Evolutionary conservation across 768 basidiomycete species (phyloP), one percentile per base, ranked within the genome.

Genomic region (Polyporus arcularius): DNA sequence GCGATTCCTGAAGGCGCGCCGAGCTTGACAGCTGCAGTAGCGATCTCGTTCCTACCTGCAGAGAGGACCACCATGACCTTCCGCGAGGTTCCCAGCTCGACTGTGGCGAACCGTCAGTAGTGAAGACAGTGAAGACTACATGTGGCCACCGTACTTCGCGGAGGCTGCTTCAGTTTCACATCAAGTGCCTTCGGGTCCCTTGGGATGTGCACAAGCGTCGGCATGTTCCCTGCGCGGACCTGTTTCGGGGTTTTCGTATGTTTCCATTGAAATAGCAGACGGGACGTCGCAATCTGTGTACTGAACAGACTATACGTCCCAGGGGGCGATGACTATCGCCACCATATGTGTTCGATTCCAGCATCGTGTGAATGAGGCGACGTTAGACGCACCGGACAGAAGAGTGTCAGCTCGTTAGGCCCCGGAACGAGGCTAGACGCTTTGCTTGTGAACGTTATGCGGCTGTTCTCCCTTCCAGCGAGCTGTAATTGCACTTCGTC

Each of bases 261-360:
- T 77, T 76, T 77, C 82, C 87, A 89, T 68, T 90, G 87, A 47
- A 96, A 79, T 48, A 81, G 75, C 15, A 95, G 78, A 32, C 80
- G 82, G 4, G 87, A 81, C 58, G 90, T 75, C 15, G 81, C 83
- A 26, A 90, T 77, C 72, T 92, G 87, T 15, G 82, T 88, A 39
- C 79, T 79, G 38, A 92, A 89, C 28, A 90, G 76, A 2, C 85
- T 66, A 68, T 89, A 92, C 1, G 81, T 79, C 11, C 95, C 96
- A 48, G 80, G 76, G 15, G 85, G 79, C 4, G 90, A 82, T 15
- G 86, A 89, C 94, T 94, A 46, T 11, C 18, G n/a, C 12, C 30
- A 48, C 15, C 21, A 1, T 38, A 18, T 15, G 9, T 9, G 7
- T 12, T 55, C 61, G 35, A 60, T 57, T 42, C 30, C 26, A 43